Conservation (phyloP, 129 eudicot species). For the Calendula officinalis region DNA sequence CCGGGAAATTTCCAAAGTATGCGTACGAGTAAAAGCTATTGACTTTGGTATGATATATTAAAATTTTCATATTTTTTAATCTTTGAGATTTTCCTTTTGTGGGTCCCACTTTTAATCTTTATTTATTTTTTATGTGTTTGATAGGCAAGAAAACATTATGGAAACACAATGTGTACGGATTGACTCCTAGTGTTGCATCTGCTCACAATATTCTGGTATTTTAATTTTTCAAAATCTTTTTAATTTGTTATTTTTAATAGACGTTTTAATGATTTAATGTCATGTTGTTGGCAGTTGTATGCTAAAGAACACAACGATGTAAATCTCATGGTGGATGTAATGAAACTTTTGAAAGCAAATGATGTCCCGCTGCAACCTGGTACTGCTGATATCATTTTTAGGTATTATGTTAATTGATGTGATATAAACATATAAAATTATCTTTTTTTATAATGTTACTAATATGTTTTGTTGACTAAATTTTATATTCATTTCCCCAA, state of each 20-base stretch:
- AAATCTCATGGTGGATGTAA: conserved; percentile 63
- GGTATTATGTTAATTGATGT: conserved; percentile 37
- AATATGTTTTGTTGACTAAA: too few relatives aligned
- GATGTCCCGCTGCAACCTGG: conserved; percentile 87
- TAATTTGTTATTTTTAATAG: not conserved
- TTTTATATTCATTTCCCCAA: not conserved
- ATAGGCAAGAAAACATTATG: conserved; percentile 69
- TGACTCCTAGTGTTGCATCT: conserved; percentile 72
- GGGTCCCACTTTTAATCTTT: not conserved
- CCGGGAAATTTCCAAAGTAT: conserved; percentile 72
- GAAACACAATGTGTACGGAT: conserved; percentile 78
- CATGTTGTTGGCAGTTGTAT: conserved; percentile 46
- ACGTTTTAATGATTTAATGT: conserved; percentile 5
- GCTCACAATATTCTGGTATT: conserved; percentile 74
- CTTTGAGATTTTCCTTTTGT: not conserved
- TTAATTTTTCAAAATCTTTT: not conserved
- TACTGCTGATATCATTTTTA: conserved; percentile 78
- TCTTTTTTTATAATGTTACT: too few relatives aligned
- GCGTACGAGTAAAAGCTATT: conserved; percentile 74
- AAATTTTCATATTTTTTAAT: not conserved
- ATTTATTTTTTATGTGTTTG: conserved; percentile 17
- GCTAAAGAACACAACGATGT: conserved; percentile 73
- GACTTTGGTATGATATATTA: conserved; percentile 60
- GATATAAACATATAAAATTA: not conserved
- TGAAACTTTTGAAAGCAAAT: conserved; percentile 71